phyloP scores from a whole-genome alignment of 352 stramenopile genomes.

The Pythium rhizo-oryzae region DNA sequence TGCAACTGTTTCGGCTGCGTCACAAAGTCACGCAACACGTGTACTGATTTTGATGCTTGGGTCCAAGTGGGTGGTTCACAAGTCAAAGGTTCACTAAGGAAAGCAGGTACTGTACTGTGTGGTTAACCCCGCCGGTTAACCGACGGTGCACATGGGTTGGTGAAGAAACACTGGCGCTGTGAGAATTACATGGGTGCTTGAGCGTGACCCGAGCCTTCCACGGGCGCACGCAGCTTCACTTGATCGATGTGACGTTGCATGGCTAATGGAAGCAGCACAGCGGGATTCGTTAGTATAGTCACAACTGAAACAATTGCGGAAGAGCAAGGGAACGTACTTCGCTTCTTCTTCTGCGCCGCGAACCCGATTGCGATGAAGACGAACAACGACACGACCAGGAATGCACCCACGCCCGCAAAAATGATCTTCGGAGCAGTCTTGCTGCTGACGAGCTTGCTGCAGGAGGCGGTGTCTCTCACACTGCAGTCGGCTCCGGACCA shows the following conservation, averaged over 20 bases:
- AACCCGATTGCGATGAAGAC: slow-evolving; percentile 76
- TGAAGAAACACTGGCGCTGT: neutral
- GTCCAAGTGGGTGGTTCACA: neutral
- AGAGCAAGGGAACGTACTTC: slow-evolving; percentile 40
- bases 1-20: slow-evolving; percentile 8
- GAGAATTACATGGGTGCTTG: slow-evolving; percentile 29
- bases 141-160: neutral
- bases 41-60: neutral
- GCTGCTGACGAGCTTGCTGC: slow-evolving; percentile 64
- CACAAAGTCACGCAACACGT: slow-evolving; percentile 19
- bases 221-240: slow-evolving; percentile 49
- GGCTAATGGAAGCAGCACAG: slow-evolving; percentile 33
- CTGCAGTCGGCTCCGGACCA: slow-evolving; percentile 82
- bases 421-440: slow-evolving; percentile 66
- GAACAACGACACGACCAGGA: slow-evolving; percentile 74
- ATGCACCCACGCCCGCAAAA: slow-evolving; percentile 69
- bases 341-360: slow-evolving; percentile 71
- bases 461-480: slow-evolving; percentile 72
- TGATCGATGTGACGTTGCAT: slow-evolving; percentile 69
- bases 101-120: slow-evolving; percentile 15
- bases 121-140: slow-evolving; percentile 14
- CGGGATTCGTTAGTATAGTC: neutral
- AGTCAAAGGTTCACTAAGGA: slow-evolving; percentile 16
- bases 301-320: neutral
- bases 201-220: slow-evolving; percentile 38